These are phyloP conservation scores for Phoenix dactylifera DNA, from an alignment of 176 grass and related monocot genomes.

Conservation along the genomic window DNA sequence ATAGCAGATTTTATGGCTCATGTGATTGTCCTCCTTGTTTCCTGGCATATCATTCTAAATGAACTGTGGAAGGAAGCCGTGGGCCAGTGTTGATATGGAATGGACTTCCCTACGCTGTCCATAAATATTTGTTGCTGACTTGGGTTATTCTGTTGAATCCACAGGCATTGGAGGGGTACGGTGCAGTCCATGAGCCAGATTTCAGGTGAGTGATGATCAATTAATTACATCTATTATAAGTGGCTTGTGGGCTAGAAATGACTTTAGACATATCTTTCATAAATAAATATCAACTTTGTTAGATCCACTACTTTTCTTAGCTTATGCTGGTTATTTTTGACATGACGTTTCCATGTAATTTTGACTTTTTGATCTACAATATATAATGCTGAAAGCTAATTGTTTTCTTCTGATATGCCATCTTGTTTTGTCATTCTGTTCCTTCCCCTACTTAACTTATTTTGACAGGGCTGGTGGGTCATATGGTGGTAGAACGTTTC, in stretches of 20 bases:
- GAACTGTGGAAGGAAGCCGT: constrained; percentile 46
- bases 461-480: constrained; percentile 63
- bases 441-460: constrained; percentile 27
- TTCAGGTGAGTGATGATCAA: constrained; percentile 41
- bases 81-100: constrained; percentile 79
- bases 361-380: too few relatives aligned
- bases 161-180: constrained; percentile 96
- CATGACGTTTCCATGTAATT: too few relatives aligned
- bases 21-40: constrained; percentile 53
- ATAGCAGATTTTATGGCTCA: constrained; percentile 68
- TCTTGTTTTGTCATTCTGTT: constrained; percentile 12
- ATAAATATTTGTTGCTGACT: constrained; percentile 79
- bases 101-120: constrained; percentile 73
- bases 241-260: background rate
- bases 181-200: constrained; percentile 50
- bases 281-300: too few relatives aligned
- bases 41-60: constrained; percentile 47
- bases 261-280: too few relatives aligned
- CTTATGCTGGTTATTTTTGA: too few relatives aligned
- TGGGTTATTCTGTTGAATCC: constrained; percentile 99
- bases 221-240: background rate
- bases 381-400: too few relatives aligned
- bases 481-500: constrained; percentile 65
- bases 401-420: background rate
- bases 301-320: too few relatives aligned